These are phyloP conservation scores for Grammothele lineata DNA, from an alignment of 768 basidiomycete genomes.

Conservation along the genomic window DNA sequence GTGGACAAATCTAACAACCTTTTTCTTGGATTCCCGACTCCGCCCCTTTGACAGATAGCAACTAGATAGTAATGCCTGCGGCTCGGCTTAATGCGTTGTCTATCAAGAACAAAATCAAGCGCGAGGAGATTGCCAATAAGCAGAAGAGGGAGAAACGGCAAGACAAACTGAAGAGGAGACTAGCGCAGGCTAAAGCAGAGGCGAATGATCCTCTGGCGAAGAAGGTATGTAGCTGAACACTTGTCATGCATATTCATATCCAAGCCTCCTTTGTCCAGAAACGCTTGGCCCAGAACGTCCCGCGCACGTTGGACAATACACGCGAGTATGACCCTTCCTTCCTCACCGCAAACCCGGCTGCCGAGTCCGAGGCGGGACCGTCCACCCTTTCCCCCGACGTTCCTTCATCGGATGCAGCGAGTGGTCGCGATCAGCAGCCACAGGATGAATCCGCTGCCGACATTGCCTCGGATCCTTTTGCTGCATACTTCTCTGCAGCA, in stretches of 20 bases:
- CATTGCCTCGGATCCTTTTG: constrained; percentile 71
- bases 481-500: constrained; percentile 66
- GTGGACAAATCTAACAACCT: too few species aligned
- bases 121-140: constrained; percentile 73
- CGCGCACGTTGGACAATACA: constrained; percentile 89
- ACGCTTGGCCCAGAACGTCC: constrained; percentile 81
- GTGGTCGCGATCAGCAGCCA: constrained; percentile 27
- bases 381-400: constrained; percentile 19
- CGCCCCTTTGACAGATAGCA: too few species aligned
- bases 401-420: constrained; percentile 24
- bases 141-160: constrained; percentile 74
- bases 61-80: constrained; percentile 62
- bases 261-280: constrained; percentile 54
- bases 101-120: constrained; percentile 86
- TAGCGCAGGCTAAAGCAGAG: constrained; percentile 76
- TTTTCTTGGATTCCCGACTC: too few species aligned
- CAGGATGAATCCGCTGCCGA: constrained; percentile 61
- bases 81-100: constrained; percentile 56
- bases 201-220: constrained; percentile 71
- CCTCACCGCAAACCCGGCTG: constrained; percentile 47
- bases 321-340: constrained; percentile 78
- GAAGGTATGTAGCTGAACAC: constrained; percentile 46
- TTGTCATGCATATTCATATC: too few species aligned
- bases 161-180: constrained; percentile 73
- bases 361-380: constrained; percentile 10